Evolutionary conservation across 148 eudicot genomes (phyloP).

Genomic region (Persicaria maculosa): DNA sequence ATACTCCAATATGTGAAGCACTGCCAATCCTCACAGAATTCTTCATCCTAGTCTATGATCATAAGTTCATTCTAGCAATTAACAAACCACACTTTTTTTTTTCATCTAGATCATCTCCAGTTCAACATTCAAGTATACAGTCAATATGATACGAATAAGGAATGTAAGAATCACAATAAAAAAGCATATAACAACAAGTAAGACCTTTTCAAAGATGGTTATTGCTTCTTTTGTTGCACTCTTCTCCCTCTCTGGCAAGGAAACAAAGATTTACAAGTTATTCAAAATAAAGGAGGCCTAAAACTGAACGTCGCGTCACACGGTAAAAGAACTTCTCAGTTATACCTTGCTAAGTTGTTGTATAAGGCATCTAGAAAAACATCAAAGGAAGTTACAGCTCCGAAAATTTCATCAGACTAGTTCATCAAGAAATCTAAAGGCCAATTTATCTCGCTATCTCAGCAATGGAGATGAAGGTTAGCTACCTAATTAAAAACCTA

Average conservation of each 20-base stretch:
- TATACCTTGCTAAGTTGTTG: not conserved
- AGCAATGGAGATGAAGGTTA: not conserved
- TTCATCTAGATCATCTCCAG: not conserved
- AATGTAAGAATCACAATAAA: not conserved
- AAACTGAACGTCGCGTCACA: too few relatives aligned
- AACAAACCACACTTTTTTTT: not conserved
- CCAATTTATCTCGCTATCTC: not conserved
- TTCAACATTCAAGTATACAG: not conserved
- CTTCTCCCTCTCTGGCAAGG: conserved; percentile 74
- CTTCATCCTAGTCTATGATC: not conserved
- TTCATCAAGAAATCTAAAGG: not conserved
- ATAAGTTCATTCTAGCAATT: not conserved
- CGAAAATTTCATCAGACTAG: not conserved
- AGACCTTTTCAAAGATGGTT: conserved; percentile 64
- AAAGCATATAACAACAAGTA: not conserved
- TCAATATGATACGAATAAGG: not conserved
- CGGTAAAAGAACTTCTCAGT: too few relatives aligned
- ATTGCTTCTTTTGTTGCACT: conserved; percentile 89
- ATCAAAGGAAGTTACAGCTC: not conserved
- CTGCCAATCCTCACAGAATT: not conserved
- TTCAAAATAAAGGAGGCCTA: not conserved
- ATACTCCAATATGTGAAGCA: not conserved
- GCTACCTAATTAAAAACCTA: not conserved
- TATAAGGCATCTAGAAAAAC: not conserved
- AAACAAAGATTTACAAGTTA: conserved; percentile 6